phyloP scores from a whole-genome alignment of 768 basidiomycete genomes.

The Candolleomyces eurysporus region DNA sequence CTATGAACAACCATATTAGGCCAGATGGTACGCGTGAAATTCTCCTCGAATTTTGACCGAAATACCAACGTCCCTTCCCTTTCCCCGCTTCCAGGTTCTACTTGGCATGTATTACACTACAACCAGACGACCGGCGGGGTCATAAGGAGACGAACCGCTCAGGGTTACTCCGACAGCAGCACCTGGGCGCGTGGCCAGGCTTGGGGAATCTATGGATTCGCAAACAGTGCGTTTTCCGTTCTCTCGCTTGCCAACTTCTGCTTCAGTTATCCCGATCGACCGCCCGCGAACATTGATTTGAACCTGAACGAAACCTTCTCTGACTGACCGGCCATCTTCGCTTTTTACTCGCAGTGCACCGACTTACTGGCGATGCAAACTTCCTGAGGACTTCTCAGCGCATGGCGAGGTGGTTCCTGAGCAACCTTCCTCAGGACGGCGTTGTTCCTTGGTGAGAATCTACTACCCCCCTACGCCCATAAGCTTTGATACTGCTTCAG shows the following conservation, averaged over 20 bases:
- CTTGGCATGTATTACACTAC: conserved; percentile 67
- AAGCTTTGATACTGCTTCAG: not conserved
- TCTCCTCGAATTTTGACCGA: too few species aligned
- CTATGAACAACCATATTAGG: conserved; percentile 65
- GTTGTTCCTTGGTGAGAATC: conserved; percentile 62
- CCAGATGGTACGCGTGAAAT: conserved; percentile 43
- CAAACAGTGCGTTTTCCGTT: conserved; percentile 50
- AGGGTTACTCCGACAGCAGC: conserved; percentile 62
- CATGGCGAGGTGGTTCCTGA: conserved; percentile 59
- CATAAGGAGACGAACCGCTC: conserved; percentile 52
- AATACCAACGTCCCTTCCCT: not conserved
- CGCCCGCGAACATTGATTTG: too few species aligned
- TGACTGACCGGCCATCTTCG: too few species aligned
- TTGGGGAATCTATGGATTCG: conserved; percentile 71
- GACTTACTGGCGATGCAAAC: conserved; percentile 42
- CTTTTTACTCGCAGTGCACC: conserved; percentile 46
- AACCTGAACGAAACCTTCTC: not conserved
- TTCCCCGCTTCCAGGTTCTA: conserved; percentile 32
- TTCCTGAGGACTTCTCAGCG: conserved; percentile 62
- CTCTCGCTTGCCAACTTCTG: too few species aligned
- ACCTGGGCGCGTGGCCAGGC: conserved; percentile 77
- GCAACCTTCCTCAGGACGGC: conserved; percentile 55
- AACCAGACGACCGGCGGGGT: conserved; percentile 63
- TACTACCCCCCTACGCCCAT: not conserved
- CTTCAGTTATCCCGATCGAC: too few species aligned